A percentile compares a stretch with the other conserved stretches of the same genome.
phyloP scores from a whole-genome alignment of 257 asterid species.

The Salvia splendens region DNA sequence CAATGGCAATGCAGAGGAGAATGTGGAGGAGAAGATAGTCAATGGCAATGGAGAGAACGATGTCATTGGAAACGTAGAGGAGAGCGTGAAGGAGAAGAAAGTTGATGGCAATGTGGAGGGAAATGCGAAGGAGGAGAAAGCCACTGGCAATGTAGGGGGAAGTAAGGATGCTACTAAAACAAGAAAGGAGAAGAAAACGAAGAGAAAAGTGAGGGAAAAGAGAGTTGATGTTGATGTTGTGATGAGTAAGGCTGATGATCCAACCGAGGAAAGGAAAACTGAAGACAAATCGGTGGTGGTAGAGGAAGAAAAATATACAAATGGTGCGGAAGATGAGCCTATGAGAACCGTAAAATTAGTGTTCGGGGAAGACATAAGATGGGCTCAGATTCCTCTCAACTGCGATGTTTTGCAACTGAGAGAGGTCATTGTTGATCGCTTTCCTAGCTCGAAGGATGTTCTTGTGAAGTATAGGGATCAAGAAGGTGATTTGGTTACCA shows the following conservation, averaged over 20 bases:
- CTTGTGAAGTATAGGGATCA: constrained; percentile 83
- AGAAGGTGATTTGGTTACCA: constrained; percentile 87
- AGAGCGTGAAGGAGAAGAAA: constrained; percentile 26
- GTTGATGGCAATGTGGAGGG: constrained; percentile 12
- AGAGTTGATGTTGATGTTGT: constrained; percentile 29
- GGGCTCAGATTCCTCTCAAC: constrained; percentile 71
- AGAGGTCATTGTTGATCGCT: constrained; percentile 61
- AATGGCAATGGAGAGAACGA: too few relatives aligned
- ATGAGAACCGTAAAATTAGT: constrained; percentile 62
- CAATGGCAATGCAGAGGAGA: constrained; percentile 19
- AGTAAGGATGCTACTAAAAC: constrained; percentile 22
- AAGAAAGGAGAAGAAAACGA: constrained; percentile 25
- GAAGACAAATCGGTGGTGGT: constrained; percentile 52
- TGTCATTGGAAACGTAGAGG: too few relatives aligned
- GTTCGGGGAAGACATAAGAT: constrained; percentile 83
- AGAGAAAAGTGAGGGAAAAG: constrained; percentile 25
- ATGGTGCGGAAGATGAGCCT: constrained; percentile 45
- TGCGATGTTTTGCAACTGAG: constrained; percentile 58
- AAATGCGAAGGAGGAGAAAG: background rate
- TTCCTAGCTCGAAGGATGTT: constrained; percentile 51
- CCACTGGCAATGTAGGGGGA: background rate
- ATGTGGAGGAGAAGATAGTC: constrained; percentile 38
- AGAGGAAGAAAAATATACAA: constrained; percentile 58
- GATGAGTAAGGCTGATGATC: constrained; percentile 29
- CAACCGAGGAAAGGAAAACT: constrained; percentile 35